These are phyloP conservation scores for Gastrolobium bilobum DNA, from an alignment of 306 rosid genomes.

Conservation along the genomic window DNA sequence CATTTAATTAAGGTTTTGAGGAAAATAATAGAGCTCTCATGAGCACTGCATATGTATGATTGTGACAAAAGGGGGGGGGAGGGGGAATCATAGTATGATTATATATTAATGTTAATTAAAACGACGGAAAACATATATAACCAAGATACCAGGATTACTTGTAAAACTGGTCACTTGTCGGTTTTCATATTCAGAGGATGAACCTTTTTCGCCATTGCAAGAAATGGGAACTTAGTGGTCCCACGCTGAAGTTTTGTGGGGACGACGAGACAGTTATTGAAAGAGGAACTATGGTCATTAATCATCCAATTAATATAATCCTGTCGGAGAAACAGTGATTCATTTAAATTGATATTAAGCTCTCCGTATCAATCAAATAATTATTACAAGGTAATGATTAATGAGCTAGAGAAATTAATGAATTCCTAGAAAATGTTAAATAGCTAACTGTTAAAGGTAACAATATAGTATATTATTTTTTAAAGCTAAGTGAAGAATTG, in stretches of 20 bases:
- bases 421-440: not conserved
- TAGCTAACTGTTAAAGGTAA: not conserved
- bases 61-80: constrained; percentile 35
- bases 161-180: constrained; percentile 55
- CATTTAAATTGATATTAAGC: constrained; percentile 8
- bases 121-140: constrained; percentile 31
- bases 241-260: constrained; percentile 47
- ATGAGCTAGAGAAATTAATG: not conserved
- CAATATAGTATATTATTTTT: not conserved
- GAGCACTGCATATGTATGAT: constrained; percentile 10
- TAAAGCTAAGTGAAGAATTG: constrained; percentile 30
- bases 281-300: constrained; percentile 33
- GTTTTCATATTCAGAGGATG: constrained; percentile 51
- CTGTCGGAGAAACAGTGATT: constrained; percentile 45
- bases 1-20: not conserved
- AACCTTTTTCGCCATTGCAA: constrained; percentile 56
- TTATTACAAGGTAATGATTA: not conserved
- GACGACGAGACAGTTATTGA: constrained; percentile 48
- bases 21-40: constrained; percentile 52
- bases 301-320: constrained; percentile 26
- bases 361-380: not conserved
- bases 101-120: constrained; percentile 39
- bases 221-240: constrained; percentile 49
- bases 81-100: constrained; percentile 31
- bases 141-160: constrained; percentile 51